Evolutionary conservation across 352 stramenopile genomes (phyloP), one percentile per base, ranked within the genome.

Genomic region (Phytophthora uliginosa): DNA sequence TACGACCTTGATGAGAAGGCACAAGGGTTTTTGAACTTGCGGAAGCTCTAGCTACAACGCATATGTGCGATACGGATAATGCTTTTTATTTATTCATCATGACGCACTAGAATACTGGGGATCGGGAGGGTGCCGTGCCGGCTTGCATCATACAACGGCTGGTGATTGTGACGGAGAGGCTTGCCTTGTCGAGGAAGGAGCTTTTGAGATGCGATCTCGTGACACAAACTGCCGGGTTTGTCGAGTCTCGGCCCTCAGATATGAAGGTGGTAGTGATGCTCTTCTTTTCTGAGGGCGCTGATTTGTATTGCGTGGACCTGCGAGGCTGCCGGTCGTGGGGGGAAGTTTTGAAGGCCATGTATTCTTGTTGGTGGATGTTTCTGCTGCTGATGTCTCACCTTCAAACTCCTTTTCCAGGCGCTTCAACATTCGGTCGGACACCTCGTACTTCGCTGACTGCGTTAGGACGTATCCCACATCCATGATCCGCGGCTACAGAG

Each of bases 1-100:
- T 95, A 93, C 73, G 78, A 92, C 45, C 81, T 90, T 42, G 79
- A 93, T 36, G 85, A 93, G 58, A 72, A 78, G n/a, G 85, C 84
- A 0, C 88, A 95, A 56, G 88, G 82, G 0, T 92, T 93, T 60
- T 59, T 95, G 62, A 92, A 91, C 42, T 50, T 95, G 5, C 84
- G 88, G 36, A 95, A 95, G 63, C 59, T 95, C 13, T 94, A 81
- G 59, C 17, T 18, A 51, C 42, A 51, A 15, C 42, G 2, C 15
- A 6, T 38, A 15, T 22, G 36, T 58, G 51, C 33, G 31, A 68
- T 56, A 61, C 52, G 61, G 20, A 13, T 36, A 15, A 6, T 26
- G 7, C n/a, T 40, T 52, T 59, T 18, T 47, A 47, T 17, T 42
- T 58, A 48, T 66, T 71, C 48, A 60, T 61, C 15, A 47, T 24